These are phyloP conservation scores for Penicillium polonicum DNA, from an alignment of 2,329 filamentous ascomycete species.

Conservation along the genomic window DNA sequence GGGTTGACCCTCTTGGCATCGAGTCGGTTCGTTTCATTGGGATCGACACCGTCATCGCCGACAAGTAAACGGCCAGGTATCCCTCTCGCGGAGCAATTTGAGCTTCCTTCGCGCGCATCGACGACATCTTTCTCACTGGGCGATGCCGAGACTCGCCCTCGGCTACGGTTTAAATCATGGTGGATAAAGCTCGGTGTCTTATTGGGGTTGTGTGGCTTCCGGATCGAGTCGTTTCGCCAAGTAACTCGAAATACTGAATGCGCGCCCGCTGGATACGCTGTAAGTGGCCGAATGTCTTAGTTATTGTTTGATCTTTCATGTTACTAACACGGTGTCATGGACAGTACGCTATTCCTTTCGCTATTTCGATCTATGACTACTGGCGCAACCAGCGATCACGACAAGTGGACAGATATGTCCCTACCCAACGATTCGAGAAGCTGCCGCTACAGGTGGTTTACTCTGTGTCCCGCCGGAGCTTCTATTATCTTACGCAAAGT, in stretches of 20 bases:
- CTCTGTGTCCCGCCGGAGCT: conserved; percentile 33
- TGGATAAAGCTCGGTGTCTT: conserved; percentile 17
- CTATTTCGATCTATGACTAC: conserved; percentile 44
- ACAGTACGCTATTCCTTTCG: conserved; percentile 42
- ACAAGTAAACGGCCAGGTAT: conserved; percentile 29
- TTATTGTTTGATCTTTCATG: not conserved
- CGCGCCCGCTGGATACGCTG: conserved; percentile 34
- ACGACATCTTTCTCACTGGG: conserved; percentile 13
- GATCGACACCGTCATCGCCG: conserved; percentile 24
- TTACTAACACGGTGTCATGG: conserved; percentile 14
- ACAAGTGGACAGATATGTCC: conserved; percentile 23
- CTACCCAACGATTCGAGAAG: conserved; percentile 18
- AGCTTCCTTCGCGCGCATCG: conserved; percentile 21
- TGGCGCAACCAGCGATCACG: conserved; percentile 33
- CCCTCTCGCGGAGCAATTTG: conserved; percentile 30
- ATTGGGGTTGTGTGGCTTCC: conserved; percentile 10
- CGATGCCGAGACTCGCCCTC: conserved; percentile 5
- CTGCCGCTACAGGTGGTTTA: conserved; percentile 16
- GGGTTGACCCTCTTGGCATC: conserved; percentile 40
- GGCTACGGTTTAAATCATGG: conserved; percentile 9
- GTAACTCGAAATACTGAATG: conserved; percentile 47
- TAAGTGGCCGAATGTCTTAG: conserved; percentile 22
- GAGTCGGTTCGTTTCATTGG: conserved; percentile 34
- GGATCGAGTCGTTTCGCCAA: conserved; percentile 39
- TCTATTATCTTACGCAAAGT: conserved; percentile 33